phyloP scores from a whole-genome alignment of 2,329 filamentous ascomycete species.

The Verticillium albo-atrum region DNA sequence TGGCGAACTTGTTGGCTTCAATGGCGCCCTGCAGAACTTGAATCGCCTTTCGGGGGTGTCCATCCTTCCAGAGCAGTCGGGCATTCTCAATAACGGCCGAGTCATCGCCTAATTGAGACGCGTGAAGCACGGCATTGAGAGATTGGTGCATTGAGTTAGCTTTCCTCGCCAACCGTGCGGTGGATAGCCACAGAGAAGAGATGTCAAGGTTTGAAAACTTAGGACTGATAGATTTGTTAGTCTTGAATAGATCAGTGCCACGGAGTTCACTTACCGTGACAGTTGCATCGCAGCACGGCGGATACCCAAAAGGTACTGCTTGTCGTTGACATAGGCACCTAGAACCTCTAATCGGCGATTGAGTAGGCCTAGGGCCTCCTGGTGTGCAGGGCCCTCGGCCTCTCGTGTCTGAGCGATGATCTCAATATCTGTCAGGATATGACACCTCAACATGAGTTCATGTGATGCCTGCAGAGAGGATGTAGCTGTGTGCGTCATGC shows the following conservation, averaged over 20 bases:
- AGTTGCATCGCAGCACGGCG: conserved; percentile 84
- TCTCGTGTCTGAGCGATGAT: conserved; percentile 55
- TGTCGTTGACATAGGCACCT: conserved; percentile 85
- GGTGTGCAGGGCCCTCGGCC: conserved; percentile 33
- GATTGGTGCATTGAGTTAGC: conserved; percentile 79
- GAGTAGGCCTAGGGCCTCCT: conserved; percentile 49
- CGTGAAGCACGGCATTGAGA: conserved; percentile 90
- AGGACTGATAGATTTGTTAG: conserved; percentile 29
- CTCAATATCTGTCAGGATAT: conserved; percentile 84
- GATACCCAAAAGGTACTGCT: conserved; percentile 86
- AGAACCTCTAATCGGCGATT: conserved; percentile 80
- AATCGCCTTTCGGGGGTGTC: conserved; percentile 91
- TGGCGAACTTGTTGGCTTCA: conserved; percentile 69
- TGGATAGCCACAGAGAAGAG: conserved; percentile 80
- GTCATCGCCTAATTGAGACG: conserved; percentile 76
- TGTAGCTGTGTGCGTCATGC: conserved; percentile 72
- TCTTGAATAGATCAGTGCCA: background rate
- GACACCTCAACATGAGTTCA: conserved; percentile 78
- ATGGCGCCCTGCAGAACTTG: conserved; percentile 87
- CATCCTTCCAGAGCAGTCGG: conserved; percentile 86
- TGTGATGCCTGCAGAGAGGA: conserved; percentile 80
- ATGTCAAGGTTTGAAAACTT: conserved; percentile 69
- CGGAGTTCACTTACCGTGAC: conserved; percentile 47
- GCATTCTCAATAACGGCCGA: conserved; percentile 93
- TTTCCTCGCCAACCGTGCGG: conserved; percentile 81